Evolutionary conservation across 2,329 filamentous ascomycete species (phyloP).

Genomic region (Clonostachys rhizophaga): DNA sequence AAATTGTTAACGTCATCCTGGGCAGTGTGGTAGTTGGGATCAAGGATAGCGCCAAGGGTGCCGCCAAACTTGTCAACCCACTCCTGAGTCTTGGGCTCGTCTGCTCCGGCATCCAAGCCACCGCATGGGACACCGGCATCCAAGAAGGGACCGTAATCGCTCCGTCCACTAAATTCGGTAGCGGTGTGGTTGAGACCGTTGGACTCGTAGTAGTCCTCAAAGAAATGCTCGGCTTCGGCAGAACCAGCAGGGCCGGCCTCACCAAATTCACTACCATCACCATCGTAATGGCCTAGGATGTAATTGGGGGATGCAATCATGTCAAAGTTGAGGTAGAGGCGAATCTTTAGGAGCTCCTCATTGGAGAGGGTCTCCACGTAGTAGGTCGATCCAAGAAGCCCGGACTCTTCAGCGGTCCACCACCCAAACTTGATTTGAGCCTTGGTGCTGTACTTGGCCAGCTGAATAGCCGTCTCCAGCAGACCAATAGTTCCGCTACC

Average conservation of each 20-base stretch:
- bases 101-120: conserved; percentile 56
- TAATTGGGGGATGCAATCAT: conserved; percentile 43
- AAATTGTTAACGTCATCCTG: conserved; percentile 50
- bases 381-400: conserved; percentile 23
- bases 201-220: conserved; percentile 38
- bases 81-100: conserved; percentile 50
- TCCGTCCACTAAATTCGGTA: conserved; percentile 50
- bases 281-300: conserved; percentile 30
- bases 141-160: conserved; percentile 56
- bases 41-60: conserved; percentile 44
- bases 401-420: conserved; percentile 32
- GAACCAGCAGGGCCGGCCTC: conserved; percentile 45
- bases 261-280: conserved; percentile 47
- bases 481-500: conserved; percentile 56
- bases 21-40: conserved; percentile 50
- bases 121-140: conserved; percentile 48
- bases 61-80: conserved; percentile 49
- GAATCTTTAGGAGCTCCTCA: conserved; percentile 42
- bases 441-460: conserved; percentile 50
- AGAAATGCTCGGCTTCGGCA: conserved; percentile 43
- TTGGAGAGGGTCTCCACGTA: conserved; percentile 18
- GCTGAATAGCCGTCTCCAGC: conserved; percentile 53
- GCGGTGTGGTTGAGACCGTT: conserved; percentile 35
- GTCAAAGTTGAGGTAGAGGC: conserved; percentile 60
- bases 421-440: conserved; percentile 40